Evolutionary conservation across 768 basidiomycete genomes (phyloP), one percentile per base, ranked within the genome.

Genomic region (Serpula lacrymans): DNA sequence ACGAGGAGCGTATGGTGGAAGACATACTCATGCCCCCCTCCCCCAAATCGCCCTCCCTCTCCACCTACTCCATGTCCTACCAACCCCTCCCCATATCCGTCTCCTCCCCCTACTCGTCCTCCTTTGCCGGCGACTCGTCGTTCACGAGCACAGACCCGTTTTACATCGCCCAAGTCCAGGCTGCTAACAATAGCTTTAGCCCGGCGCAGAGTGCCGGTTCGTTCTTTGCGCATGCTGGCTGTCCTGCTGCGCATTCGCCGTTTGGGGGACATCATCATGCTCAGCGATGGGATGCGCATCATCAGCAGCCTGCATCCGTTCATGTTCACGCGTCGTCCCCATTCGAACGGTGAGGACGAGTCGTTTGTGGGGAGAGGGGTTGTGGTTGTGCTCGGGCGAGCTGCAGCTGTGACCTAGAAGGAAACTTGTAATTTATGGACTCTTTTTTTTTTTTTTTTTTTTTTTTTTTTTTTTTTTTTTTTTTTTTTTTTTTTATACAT

Each of bases 91-190:
- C 47, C 1, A 20, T 41, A 5, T 44, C 55, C 7, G 40, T 34
- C 42, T 42, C 41, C 34, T 51, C 64, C 39, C 37, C 52, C 25
- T 61, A 60, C 18, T 18, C 53, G 1, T 49, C 34, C 38, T 1
- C 47, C 18, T n/a, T n/a, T n/a, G n/a, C n/a, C n/a, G n/a, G n/a
- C n/a, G 25, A 62, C 38, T 68, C 69, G 25, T 48, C 58, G 23
- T 74, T 74, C 51, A 57, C 69, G 1, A 65, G 70, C 37, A 68
- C 72, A 9, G 74, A 75, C 46, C 74, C 72, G n/a, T 74, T 74
- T 53, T 74, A 70, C 49, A 48, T 72, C 43, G 69, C 73, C 16
- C 64, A 64, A 17, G 50, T 58, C n/a, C 72, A 72, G 46, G 43
- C 64, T 5, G 47, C 58, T 9, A 65, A 67, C 41, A 41, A 38